A percentile compares a stretch with the other conserved stretches of the same genome.
phyloP scores from a whole-genome alignment of 164 flowering plant species.

The Cinnamomum chago region DNA sequence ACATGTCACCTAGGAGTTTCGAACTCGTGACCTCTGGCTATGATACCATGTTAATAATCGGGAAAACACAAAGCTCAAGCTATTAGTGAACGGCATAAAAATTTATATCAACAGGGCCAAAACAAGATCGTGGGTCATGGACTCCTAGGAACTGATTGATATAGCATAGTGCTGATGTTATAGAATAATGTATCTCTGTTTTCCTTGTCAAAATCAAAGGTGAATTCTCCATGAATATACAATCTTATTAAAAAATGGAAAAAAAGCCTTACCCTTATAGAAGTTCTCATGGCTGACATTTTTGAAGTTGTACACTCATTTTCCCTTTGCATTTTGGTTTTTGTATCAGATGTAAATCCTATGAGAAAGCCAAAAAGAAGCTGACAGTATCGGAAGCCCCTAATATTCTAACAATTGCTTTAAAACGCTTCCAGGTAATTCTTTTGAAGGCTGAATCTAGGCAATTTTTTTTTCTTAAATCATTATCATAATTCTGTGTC shows the following conservation, averaged over 20 bases:
- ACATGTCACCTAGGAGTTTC: no score
- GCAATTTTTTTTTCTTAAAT: background rate
- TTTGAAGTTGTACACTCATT: background rate
- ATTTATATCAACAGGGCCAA: no score
- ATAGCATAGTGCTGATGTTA: background rate
- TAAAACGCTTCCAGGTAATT: constrained; percentile 87
- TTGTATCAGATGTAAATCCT: constrained; percentile 75
- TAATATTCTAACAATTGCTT: constrained; percentile 83
- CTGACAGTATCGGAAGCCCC: constrained; percentile 86
- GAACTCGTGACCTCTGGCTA: no score
- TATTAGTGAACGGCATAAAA: no score
- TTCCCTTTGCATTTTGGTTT: background rate
- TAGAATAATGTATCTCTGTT: background rate
- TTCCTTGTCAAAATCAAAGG: background rate
- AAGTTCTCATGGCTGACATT: background rate
- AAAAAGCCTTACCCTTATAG: background rate
- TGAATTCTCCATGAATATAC: background rate
- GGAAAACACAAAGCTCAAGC: no score
- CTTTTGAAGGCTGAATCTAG: background rate
- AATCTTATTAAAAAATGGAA: background rate
- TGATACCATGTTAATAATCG: no score
- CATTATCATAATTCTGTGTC: constrained; percentile 1
- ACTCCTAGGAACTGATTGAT: no score
- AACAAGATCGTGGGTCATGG: no score
- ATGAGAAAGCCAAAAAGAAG: constrained; percentile 91